Base-by-base conservation (phyloP, 352 stramenopile genomes). In the Albugo candida region DNA sequence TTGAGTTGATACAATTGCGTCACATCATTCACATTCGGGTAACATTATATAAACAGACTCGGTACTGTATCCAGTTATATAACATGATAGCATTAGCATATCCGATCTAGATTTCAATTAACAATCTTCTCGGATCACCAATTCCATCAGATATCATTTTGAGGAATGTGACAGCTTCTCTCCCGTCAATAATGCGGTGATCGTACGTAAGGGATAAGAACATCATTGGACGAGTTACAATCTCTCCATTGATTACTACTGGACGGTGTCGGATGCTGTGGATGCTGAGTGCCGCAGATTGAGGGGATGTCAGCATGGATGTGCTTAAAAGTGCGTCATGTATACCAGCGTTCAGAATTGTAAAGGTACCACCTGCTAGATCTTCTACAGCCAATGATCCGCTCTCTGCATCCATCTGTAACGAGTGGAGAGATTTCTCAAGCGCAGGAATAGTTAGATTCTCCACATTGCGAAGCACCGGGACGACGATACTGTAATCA, bases 151-250 rank as follows among this genome's bases (percentile, higher is more conserved):
- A 86, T 53, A 99, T 91, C 53, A 68, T 96, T 71, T 98, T 98
- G 51, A 99, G 78, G 75, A 99, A 96, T n/a, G 94, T 98, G 47
- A 99, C 95, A 51, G 88, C 93, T 73, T 99, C 95, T 63, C 95
- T 91, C 45, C 95, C 95, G 69, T 99, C 95, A 58, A 99, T 98
- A 57, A 99, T 82, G 56, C 95, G 83, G 79, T 99, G 95, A 74
- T 99, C 95, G 70, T 99, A 99, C 38, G 94, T 99, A 41, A 99
- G 76, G 41, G 95, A 96, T 40, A 99, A 70, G 61, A 98, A 99
- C 95, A 99, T 99, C 93, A 99, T 99, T n/a, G 95, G 95, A 46
- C 95, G 67, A 14, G 94, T 77, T 48, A 97, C 88, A 39, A 99
- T 72, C 62, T 98, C 78, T 45, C 95, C 95, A 50, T 76, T 72